Percentiles rank a stretch among this genome's conserved stretches.
These are phyloP conservation scores for Euclidium syriacum DNA, from an alignment of 345 rosid genomes.

Conservation along the genomic window DNA sequence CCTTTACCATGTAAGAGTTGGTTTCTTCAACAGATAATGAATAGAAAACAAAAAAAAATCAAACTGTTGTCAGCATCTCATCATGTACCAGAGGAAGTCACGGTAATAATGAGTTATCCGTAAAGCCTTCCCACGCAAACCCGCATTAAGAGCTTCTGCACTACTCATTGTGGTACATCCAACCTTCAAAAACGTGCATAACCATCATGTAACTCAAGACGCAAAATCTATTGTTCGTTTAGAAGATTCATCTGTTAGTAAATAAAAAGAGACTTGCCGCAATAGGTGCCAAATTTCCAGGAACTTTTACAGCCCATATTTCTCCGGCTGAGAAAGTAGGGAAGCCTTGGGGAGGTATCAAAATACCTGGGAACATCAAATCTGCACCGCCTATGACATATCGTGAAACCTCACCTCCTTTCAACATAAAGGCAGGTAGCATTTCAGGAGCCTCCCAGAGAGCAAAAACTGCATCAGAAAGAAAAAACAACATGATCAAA, in stretches of 20 bases:
- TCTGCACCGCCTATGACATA: constrained; percentile 94
- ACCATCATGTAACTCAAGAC: constrained; percentile 7
- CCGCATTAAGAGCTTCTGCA: constrained; percentile 72
- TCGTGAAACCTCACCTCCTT: constrained; percentile 91
- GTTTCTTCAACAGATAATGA: not conserved
- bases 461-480: constrained; percentile 61
- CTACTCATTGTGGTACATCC: constrained; percentile 86
- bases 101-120: constrained; percentile 75
- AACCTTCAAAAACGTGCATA: constrained; percentile 46
- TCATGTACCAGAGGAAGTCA: constrained; percentile 70
- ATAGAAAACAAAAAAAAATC: constrained; percentile 1
- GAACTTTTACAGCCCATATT: constrained; percentile 88
- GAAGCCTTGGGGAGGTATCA: constrained; percentile 59
- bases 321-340: constrained; percentile 74
- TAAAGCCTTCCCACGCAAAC: constrained; percentile 91
- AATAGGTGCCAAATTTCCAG: constrained; percentile 82
- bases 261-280: constrained; percentile 49
- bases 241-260: not conserved
- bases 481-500: not conserved
- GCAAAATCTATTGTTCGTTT: not conserved
- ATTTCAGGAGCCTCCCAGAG: constrained; percentile 86
- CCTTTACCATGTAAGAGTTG: constrained; percentile 20
- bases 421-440: constrained; percentile 70
- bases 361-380: constrained; percentile 95
- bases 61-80: constrained; percentile 16